A percentile compares a stretch with the other conserved stretches of the same genome.
Conservation (phyloP, 2,329 filamentous ascomycete species). For the Colletotrichum tanaceti region DNA sequence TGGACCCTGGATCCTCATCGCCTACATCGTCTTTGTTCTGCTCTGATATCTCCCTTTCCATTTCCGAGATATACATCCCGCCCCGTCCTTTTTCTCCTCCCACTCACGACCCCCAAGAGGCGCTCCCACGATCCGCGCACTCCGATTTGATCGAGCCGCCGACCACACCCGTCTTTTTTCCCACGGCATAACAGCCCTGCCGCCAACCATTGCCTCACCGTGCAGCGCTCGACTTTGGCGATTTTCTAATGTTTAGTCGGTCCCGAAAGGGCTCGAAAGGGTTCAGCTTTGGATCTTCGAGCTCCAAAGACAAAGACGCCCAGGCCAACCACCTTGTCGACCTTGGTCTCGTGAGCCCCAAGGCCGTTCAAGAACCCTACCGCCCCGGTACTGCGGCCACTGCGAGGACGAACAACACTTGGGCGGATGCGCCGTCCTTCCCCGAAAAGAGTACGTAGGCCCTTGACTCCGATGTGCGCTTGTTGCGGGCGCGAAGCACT, state of each 20-base stretch:
- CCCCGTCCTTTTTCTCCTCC: slow-evolving; percentile 18
- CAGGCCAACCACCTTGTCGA: slow-evolving; percentile 37
- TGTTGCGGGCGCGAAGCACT: not conserved
- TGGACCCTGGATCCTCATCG: slow-evolving; percentile 36
- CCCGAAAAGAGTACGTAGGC: slow-evolving; percentile 56
- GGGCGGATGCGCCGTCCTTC: slow-evolving; percentile 49
- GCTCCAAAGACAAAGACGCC: slow-evolving; percentile 38
- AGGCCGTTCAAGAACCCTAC: slow-evolving; percentile 34
- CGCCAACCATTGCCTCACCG: slow-evolving; percentile 11
- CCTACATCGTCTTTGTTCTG: slow-evolving; percentile 28
- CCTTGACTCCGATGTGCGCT: slow-evolving; percentile 8
- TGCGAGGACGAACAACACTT: slow-evolving; percentile 31
- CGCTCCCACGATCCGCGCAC: slow-evolving; percentile 22
- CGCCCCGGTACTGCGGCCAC: slow-evolving; percentile 39
- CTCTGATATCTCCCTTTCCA: slow-evolving; percentile 30
- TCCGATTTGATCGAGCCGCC: slow-evolving; percentile 21
- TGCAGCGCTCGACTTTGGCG: slow-evolving; percentile 2
- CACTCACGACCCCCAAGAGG: slow-evolving; percentile 3
- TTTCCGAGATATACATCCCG: slow-evolving; percentile 36
- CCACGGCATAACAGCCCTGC: slow-evolving; percentile 5
- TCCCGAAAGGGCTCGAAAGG: slow-evolving; percentile 39
- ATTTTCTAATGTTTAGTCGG: slow-evolving; percentile 37
- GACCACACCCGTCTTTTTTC: not conserved
- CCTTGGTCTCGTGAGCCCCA: slow-evolving; percentile 38
- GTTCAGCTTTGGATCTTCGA: slow-evolving; percentile 39